Evolutionary conservation across 2,329 filamentous ascomycete species (phyloP), one percentile per base, ranked within the genome.

Genomic region (Calonectria ilicicola): DNA sequence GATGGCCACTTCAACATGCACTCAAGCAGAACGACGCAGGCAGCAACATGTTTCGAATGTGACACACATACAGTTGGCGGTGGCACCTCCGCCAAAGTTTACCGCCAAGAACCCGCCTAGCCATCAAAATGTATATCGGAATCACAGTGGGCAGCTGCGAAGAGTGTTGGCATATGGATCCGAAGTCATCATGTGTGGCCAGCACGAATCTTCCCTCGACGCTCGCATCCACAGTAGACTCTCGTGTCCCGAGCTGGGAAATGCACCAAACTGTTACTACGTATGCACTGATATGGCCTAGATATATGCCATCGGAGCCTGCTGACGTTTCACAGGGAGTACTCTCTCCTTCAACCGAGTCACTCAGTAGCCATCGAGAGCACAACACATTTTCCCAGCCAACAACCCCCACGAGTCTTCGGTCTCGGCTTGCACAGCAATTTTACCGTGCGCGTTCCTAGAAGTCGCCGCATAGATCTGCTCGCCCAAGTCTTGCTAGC

Each of bases 391-490:
- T 69, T 29, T 81, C 80, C 19, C 82, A 79, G 26, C 75, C 81
- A 19, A 62, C 71, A 14, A 79, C 77, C 5, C 79, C 80, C 19
- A 75, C 69, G 1, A 69, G 72, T 42, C 58, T 82, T n/a, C 74
- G 80, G 9, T 73, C 73, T 29, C 78, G 80, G 12, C 69, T 81
- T 17, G 73, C 74, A 9, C 58, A 70, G 19, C 78, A 78, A 14
- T 72, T 82, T 53, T 77, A 77, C 35, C 77, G 77, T 17, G 69
- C 70, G 19, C 79, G 80, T 8, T 74, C 76, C 8, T 82, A 75
- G 77, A 73, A 75, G 51, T 78, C 76, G n/a, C 69, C 75, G 9
- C 67, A 58, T 21, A 74, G 72, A 27, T 75, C 71, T 10, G 79
- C 72, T 26, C 70, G 72, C 44, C 74, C 78, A 19, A 71, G 62